phyloP scores from a whole-genome alignment of 805 yeast species.

The Wickerhamiella musiphila region DNA sequence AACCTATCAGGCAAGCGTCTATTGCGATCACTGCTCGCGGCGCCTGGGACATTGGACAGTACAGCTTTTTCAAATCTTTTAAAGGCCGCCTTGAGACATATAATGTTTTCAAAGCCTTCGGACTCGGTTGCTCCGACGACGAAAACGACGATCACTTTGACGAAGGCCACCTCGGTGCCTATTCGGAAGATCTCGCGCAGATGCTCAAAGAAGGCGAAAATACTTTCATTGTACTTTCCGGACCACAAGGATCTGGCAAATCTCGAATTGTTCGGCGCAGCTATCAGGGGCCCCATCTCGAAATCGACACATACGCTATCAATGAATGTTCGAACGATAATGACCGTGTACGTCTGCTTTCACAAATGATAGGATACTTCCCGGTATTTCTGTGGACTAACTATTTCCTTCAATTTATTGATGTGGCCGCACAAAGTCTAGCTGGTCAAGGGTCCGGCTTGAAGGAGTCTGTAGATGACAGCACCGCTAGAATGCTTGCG shows the following conservation, averaged over 20 bases:
- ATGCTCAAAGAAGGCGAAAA: slow-evolving; percentile 82
- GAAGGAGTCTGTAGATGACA: slow-evolving; percentile 18
- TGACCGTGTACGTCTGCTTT: slow-evolving; percentile 45
- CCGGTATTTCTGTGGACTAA: slow-evolving; percentile 92
- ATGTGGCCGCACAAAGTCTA: slow-evolving; percentile 71
- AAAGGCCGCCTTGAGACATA: neutral
- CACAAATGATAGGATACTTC: slow-evolving; percentile 71
- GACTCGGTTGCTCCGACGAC: too few relatives aligned
- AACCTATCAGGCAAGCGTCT: slow-evolving; percentile 75
- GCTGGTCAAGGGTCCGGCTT: slow-evolving; percentile 49
- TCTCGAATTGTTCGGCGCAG: slow-evolving; percentile 32
- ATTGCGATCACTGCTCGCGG: slow-evolving; percentile 47
- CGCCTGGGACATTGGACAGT: slow-evolving; percentile 2
- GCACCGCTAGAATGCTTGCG: slow-evolving; percentile 17
- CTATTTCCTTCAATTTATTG: slow-evolving; percentile 58
- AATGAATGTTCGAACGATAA: slow-evolving; percentile 53
- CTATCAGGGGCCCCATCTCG: too few relatives aligned
- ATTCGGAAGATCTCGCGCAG: slow-evolving; percentile 49
- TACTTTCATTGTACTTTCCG: slow-evolving; percentile 76
- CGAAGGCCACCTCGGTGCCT: neutral
- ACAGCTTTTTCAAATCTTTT: neutral
- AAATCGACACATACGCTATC: too few relatives aligned
- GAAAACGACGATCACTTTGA: neutral
- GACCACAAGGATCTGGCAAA: slow-evolving; percentile 95
- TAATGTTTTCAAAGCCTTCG: too few relatives aligned